phyloP scores from a whole-genome alignment of 352 stramenopile species.

The Pythium apleroticum region DNA sequence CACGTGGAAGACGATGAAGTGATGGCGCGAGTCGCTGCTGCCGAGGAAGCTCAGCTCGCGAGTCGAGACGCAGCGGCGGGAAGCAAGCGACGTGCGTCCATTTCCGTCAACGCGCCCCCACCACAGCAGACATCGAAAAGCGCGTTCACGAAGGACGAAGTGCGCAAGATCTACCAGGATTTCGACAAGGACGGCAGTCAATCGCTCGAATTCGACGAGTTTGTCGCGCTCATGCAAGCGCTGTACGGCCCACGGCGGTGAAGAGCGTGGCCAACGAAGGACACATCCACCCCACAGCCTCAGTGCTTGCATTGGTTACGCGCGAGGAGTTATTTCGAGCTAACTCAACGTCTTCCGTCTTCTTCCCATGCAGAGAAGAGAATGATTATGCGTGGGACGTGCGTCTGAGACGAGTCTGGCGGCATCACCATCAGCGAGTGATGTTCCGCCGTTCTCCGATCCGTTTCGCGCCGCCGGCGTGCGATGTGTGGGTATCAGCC shows the following conservation, averaged over 20 bases:
- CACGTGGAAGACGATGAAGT: slow-evolving; percentile 68
- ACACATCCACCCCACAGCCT: too few species aligned
- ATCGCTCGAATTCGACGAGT: slow-evolving; percentile 69
- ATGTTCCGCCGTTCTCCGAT: not conserved
- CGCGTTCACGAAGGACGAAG: slow-evolving; percentile 56
- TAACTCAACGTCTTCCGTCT: not conserved
- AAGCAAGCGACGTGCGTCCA: slow-evolving; percentile 2
- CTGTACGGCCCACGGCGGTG: slow-evolving; percentile 34
- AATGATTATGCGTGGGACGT: not conserved
- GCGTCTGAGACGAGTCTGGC: not conserved
- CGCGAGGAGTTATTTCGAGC: not conserved
- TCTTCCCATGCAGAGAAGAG: not conserved
- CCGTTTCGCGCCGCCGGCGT: not conserved
- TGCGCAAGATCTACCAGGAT: slow-evolving; percentile 55
- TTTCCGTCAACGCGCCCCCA: not conserved
- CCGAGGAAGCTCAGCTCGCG: slow-evolving; percentile 31
- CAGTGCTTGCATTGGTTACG: not conserved
- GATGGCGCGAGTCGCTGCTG: slow-evolving; percentile 40
- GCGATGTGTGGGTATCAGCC: not conserved
- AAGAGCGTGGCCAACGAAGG: too few species aligned
- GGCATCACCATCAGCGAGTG: not conserved
- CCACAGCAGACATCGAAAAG: slow-evolving; percentile 16
- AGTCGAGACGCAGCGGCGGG: slow-evolving; percentile 1
- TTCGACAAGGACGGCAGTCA: slow-evolving; percentile 54
- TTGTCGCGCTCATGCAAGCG: slow-evolving; percentile 54